Conservation (phyloP, 2,329 filamentous ascomycete species). For the Rhynchosporium graminicola region DNA sequence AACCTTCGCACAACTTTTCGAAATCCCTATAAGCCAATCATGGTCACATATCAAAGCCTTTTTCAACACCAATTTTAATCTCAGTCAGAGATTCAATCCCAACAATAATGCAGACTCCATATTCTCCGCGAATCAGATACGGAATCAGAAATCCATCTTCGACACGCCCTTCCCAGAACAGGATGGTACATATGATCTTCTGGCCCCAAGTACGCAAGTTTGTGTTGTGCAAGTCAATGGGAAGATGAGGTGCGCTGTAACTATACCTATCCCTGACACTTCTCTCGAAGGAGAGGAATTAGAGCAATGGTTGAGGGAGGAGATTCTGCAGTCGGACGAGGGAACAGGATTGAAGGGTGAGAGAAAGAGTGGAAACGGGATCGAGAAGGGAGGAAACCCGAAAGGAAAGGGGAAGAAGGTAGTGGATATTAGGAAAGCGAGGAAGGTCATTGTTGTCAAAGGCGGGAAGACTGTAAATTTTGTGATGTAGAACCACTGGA, state of each 20-base stretch:
- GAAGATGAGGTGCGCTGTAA: conserved; percentile 69
- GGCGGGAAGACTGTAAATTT: conserved; percentile 74
- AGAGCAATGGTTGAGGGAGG: conserved; percentile 60
- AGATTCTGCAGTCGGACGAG: conserved; percentile 62
- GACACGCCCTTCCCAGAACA: conserved; percentile 57
- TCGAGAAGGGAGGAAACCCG: conserved; percentile 37
- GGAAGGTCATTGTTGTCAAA: conserved; percentile 65
- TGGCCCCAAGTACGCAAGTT: conserved; percentile 52
- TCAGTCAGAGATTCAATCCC: too few species aligned
- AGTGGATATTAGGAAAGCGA: conserved; percentile 52
- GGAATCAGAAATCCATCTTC: conserved; percentile 43
- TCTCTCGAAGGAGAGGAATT: conserved; percentile 48
- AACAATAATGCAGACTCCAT: too few species aligned
- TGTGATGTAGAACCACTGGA: conserved; percentile 48
- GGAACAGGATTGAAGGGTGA: conserved; percentile 46
- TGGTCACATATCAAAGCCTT: neutral
- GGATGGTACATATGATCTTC: conserved; percentile 52
- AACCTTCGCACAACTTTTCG: neutral
- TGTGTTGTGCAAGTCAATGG: conserved; percentile 80
- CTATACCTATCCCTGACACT: conserved; percentile 56
- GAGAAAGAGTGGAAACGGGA: too few species aligned
- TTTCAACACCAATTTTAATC: neutral
- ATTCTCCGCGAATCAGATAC: too few species aligned
- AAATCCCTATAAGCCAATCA: neutral
- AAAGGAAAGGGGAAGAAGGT: conserved; percentile 42